Percentiles rank a stretch among this genome's conserved stretches.
Evolutionary conservation across 2,329 filamentous ascomycete species (phyloP).

Genomic region (Cladophialophora carrionii): DNA sequence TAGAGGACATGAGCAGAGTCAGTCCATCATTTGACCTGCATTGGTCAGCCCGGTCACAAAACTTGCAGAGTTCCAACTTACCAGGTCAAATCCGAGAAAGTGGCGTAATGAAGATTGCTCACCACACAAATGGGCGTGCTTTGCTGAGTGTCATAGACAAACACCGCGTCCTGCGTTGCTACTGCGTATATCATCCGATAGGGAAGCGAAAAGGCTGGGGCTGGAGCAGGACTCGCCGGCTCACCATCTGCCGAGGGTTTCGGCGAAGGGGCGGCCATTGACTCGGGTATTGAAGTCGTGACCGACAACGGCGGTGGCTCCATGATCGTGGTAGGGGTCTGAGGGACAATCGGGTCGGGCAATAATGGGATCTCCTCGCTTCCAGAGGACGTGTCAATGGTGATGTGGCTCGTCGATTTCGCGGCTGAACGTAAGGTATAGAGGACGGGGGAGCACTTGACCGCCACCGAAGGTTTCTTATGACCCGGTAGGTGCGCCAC

Average conservation of each 20-base stretch:
- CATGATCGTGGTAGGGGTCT: conserved; percentile 70
- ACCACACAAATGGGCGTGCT: conserved; percentile 91
- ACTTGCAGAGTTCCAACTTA: conserved; percentile 53
- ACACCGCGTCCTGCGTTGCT: conserved; percentile 91
- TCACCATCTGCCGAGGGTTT: conserved; percentile 47
- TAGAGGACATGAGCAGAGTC: conserved; percentile 91
- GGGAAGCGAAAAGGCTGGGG: conserved; percentile 74
- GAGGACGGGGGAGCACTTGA: conserved; percentile 87
- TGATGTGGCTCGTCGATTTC: conserved; percentile 80
- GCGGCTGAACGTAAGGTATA: conserved; percentile 75
- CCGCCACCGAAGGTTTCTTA: conserved; percentile 95
- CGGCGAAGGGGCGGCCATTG: conserved; percentile 48
- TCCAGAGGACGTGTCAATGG: conserved; percentile 85
- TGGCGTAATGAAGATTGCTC: conserved; percentile 95
- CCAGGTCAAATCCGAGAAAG: conserved; percentile 96
- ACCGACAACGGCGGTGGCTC: conserved; percentile 71
- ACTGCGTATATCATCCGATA: conserved; percentile 97
- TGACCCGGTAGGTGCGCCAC: conserved; percentile 94
- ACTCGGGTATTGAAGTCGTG: conserved; percentile 56
- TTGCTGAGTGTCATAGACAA: conserved; percentile 96
- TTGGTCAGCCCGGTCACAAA: conserved; percentile 27
- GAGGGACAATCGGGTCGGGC: conserved; percentile 72
- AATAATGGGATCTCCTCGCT: conserved; percentile 81
- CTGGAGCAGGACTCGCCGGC: conserved; percentile 57
- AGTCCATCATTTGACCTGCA: conserved; percentile 73